These are phyloP conservation scores for Davidsoniella australis DNA, from an alignment of 2,329 filamentous ascomycete genomes.

Conservation along the genomic window DNA sequence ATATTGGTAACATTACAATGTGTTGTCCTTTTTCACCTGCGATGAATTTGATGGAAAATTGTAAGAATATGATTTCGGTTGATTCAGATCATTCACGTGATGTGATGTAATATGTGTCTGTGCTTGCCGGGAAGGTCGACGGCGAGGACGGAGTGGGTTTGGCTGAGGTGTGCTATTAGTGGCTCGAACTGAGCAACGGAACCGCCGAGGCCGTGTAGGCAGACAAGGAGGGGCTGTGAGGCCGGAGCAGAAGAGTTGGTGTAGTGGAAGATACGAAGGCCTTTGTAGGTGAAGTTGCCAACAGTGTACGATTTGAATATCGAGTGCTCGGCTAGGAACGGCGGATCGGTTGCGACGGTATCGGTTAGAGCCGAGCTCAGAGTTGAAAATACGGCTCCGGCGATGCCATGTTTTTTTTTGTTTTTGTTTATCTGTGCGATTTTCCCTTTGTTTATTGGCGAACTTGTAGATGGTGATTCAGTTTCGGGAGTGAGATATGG, in stretches of 20 bases:
- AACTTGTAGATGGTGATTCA: no score
- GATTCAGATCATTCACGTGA: no score
- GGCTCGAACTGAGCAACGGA: constrained; percentile 77
- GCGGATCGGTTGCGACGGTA: constrained; percentile 46
- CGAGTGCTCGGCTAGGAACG: constrained; percentile 64
- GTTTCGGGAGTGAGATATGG: no score
- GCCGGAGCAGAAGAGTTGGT: constrained; percentile 60
- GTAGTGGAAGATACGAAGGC: constrained; percentile 70
- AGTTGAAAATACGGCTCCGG: neutral
- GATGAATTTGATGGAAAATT: no score
- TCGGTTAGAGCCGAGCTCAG: neutral
- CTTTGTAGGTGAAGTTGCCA: constrained; percentile 49
- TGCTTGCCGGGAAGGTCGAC: constrained; percentile 66
- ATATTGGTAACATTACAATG: no score
- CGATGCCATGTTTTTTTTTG: no score
- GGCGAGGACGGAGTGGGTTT: constrained; percentile 68
- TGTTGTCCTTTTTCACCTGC: no score
- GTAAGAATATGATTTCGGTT: no score
- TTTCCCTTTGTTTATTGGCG: no score
- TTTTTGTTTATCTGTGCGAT: no score
- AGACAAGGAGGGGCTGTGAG: constrained; percentile 70
- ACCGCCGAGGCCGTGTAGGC: constrained; percentile 85
- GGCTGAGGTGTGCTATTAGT: constrained; percentile 63
- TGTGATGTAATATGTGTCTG: no score
- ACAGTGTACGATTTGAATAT: constrained; percentile 57